Base-by-base conservation (phyloP, 768 basidiomycete genomes). In the Suillus alpinus region DNA sequence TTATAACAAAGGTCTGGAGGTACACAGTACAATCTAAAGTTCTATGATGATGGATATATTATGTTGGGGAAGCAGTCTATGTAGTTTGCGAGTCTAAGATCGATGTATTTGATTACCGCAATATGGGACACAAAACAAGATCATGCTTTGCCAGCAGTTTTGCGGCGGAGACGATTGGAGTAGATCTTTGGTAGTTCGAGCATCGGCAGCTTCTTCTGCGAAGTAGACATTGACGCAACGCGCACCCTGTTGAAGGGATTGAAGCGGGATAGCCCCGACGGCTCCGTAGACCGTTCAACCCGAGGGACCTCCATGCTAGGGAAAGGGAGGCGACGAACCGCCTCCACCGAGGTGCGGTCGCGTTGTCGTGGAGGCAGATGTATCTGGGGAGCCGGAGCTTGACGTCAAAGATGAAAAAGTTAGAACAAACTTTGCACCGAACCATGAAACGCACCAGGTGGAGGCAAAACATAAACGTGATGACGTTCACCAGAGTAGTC, bases 191-290 rank as follows among this genome's bases (percentile, higher is more conserved):
- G 55, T 14, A 29, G 59, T 29, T 18, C 60, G 13, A 0, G 44
- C 31, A 16, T 18, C 14, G 20, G 20, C 32, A 18, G 29, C 13
- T n/a, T 34, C 20, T 53, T 37, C 37, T 55, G 37, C 9, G 26
- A 43, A 18, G 36, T 40, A 57, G 32, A 59, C n/a, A 29, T 50
- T 23, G 37, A 49, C 44, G 40, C 9, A 26, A 37, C 16, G 26
- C 58, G 57, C 10, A 60, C 23, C 36, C 39, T 26, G 43, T 59
- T 56, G 41, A 65, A 67, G 29, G 62, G 66, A 47, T 62, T 65
- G 56, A 67, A 44, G 20, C 59, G 43, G 47, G 59, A 41, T 16
- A 66, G 44, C 43, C 63, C 23, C 6, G 57, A 62, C 1, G 6
- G 5, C 46, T 49, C 66, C 23, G 51, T 39, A 18, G 46, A 37